Conservation (phyloP, 2,329 filamentous ascomycete species). For the Chaetomiaceae sp. region DNA sequence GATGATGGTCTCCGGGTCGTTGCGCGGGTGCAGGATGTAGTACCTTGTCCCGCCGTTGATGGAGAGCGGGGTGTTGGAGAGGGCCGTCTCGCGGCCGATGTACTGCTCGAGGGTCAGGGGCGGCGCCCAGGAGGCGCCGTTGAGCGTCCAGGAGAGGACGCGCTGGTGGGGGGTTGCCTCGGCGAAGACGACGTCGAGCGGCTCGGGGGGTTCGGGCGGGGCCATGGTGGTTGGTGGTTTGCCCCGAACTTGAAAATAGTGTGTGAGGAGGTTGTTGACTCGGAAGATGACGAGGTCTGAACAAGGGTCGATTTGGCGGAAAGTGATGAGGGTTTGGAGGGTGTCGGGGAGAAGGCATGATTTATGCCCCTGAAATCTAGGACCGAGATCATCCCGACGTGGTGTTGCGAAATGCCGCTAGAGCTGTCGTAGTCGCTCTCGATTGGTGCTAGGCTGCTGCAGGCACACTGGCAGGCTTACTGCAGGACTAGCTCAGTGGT, state of each 20-base stretch:
- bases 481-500: neutral
- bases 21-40: conserved; percentile 30
- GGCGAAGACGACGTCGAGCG: conserved; percentile 29
- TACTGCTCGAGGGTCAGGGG: conserved; percentile 31
- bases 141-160: conserved; percentile 31
- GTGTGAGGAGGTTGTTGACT: neutral
- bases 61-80: conserved; percentile 28
- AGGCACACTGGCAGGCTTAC: conserved; percentile 9
- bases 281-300: neutral
- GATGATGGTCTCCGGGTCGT: conserved; percentile 29
- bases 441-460: neutral
- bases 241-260: too few species aligned
- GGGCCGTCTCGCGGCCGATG: conserved; percentile 28
- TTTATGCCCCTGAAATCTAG: too few species aligned
- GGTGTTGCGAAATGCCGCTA: neutral
- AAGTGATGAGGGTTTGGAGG: too few species aligned
- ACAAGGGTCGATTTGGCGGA: too few species aligned
- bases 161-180: conserved; percentile 30
- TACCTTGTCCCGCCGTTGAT: conserved; percentile 28
- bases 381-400: too few species aligned
- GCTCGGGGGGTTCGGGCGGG: neutral
- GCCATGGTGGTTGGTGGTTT: neutral
- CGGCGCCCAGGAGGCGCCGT: conserved; percentile 31
- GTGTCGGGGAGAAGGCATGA: too few species aligned
- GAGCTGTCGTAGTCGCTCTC: too few species aligned